Conservation (phyloP, 352 stramenopile species). For the Pythium sukuiense region DNA sequence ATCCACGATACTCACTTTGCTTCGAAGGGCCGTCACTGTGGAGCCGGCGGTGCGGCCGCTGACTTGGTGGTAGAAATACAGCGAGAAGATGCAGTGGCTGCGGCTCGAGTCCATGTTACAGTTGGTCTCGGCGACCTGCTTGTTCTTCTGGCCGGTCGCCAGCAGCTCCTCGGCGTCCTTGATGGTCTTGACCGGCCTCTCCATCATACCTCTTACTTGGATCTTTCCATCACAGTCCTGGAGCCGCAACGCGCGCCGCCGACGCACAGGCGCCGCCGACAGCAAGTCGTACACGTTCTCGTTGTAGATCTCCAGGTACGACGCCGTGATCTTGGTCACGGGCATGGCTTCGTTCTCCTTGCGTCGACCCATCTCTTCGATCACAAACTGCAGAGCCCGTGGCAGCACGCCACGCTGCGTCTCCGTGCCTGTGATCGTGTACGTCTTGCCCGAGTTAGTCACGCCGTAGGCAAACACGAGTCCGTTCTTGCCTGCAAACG, state of each 20-base stretch:
- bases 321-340: conserved; percentile 74
- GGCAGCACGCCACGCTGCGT: conserved; percentile 82
- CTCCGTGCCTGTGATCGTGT: conserved; percentile 94
- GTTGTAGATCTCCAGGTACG: conserved; percentile 99
- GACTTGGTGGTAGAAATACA: conserved; percentile 65
- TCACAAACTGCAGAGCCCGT: conserved; percentile 68
- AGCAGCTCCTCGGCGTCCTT: conserved; percentile 78
- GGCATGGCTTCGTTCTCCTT: conserved; percentile 42
- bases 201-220: conserved; percentile 80
- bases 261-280: conserved; percentile 42
- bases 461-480: conserved; percentile 98
- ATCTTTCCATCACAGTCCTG: conserved; percentile 88
- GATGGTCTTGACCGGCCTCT: conserved; percentile 57
- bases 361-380: conserved; percentile 56
- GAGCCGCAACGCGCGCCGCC: conserved; percentile 64
- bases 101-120: conserved; percentile 91
- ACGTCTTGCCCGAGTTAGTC: conserved; percentile 98
- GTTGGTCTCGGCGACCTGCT: conserved; percentile 85
- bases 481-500: conserved; percentile 83
- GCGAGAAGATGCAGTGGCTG: conserved; percentile 90
- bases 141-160: conserved; percentile 62
- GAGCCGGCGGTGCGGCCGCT: conserved; percentile 26
- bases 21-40: conserved; percentile 15
- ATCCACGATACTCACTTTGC: conserved; percentile 94
- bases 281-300: conserved; percentile 98